Percentiles rank a stretch among this genome's conserved stretches.
Conservation (phyloP, 352 stramenopile species). For the Phytophthora fragariae region DNA sequence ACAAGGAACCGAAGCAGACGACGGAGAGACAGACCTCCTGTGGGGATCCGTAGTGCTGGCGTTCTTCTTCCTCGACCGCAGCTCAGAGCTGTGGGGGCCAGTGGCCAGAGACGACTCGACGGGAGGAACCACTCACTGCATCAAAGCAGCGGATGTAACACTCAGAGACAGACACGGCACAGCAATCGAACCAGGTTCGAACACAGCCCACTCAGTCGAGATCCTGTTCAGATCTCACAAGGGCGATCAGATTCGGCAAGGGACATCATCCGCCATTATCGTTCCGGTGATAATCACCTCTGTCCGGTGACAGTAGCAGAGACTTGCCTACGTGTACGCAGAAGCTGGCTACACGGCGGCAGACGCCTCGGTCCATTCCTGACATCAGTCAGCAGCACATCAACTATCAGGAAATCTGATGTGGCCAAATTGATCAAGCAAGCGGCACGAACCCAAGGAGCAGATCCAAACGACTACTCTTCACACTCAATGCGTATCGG, state of each 20-base stretch:
- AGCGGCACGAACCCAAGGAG: constrained; percentile 13
- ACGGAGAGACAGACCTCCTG: background rate
- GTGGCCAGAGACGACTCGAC: background rate
- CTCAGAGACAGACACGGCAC: background rate
- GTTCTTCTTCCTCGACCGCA: constrained; percentile 38
- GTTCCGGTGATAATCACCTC: constrained; percentile 1
- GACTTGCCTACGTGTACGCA: background rate
- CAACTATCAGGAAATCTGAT: constrained; percentile 5
- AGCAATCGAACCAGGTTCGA: background rate
- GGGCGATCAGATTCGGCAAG: constrained; percentile 10
- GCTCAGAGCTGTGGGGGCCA: constrained; percentile 30
- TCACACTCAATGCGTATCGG: constrained; percentile 28
- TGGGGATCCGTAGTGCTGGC: constrained; percentile 32
- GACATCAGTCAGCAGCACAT: background rate
- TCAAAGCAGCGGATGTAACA: constrained; percentile 7
- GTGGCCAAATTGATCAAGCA: constrained; percentile 28
- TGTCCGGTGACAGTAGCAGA: constrained; percentile 24
- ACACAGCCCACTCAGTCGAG: constrained; percentile 5
- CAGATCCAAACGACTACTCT: background rate
- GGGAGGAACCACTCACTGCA: background rate
- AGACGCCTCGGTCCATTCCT: background rate
- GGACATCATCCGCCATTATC: constrained; percentile 21
- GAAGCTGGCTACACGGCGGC: background rate
- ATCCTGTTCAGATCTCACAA: constrained; percentile 18
- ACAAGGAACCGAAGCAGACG: background rate